These are phyloP conservation scores for Amphichorda felina DNA, from an alignment of 2,329 filamentous ascomycete species.

Conservation along the genomic window DNA sequence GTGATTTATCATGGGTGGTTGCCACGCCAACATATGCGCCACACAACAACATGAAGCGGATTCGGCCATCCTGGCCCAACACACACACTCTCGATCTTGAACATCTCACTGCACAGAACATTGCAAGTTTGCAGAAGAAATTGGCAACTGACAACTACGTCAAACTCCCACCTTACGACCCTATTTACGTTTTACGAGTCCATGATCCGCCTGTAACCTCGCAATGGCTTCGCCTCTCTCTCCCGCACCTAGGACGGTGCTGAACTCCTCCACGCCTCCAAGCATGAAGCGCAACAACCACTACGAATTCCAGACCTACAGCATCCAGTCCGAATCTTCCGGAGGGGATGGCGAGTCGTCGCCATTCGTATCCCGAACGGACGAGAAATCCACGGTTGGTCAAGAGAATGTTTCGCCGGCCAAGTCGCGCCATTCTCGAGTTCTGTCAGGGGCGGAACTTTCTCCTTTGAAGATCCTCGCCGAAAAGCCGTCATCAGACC, in stretches of 20 bases:
- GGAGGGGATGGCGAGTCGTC: constrained; percentile 11
- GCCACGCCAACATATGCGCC: too few relatives aligned
- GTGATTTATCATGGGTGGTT: too few relatives aligned
- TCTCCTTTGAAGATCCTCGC: constrained; percentile 46
- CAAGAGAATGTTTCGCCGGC: constrained; percentile 32
- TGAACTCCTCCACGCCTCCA: constrained; percentile 7
- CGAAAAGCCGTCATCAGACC: constrained; percentile 15
- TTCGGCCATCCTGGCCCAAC: too few relatives aligned
- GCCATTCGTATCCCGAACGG: constrained; percentile 16
- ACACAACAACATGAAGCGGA: too few relatives aligned
- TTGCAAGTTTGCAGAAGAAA: not conserved
- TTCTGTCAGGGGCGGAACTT: constrained; percentile 44
- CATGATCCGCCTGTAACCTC: not conserved
- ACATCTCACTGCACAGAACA: not conserved
- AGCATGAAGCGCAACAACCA: constrained; percentile 16
- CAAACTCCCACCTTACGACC: not conserved
- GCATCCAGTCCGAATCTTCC: constrained; percentile 6
- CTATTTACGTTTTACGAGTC: not conserved
- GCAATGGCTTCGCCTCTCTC: constrained; percentile 3
- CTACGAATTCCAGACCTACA: constrained; percentile 20
- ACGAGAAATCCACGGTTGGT: constrained; percentile 14
- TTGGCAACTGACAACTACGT: too few relatives aligned
- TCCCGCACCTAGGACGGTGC: not conserved
- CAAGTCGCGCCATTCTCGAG: constrained; percentile 39
- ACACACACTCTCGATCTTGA: too few relatives aligned